Evolutionary conservation across 352 stramenopile genomes (phyloP), one percentile per base, ranked within the genome.

Genomic region (Globisporangium ultimum): DNA sequence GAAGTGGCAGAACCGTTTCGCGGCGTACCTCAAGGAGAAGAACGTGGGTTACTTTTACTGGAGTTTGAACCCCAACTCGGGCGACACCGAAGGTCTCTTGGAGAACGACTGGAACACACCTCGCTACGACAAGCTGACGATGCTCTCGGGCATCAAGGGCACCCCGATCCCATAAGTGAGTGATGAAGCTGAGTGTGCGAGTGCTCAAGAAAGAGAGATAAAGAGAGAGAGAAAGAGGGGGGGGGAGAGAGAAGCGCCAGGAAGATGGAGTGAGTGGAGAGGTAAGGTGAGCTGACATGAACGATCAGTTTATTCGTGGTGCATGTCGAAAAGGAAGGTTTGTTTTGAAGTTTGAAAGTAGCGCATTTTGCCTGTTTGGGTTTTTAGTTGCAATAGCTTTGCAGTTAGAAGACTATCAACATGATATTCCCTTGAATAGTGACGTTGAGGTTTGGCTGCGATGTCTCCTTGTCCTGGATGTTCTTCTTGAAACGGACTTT

Each of bases 61-160:
- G 62, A 40, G 20, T 11, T 15, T 71, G n/a, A 71, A 71, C 40
- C 61, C 60, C 5, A 70, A 71, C 55, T 53, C 48, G 48, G 38
- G 38, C 38, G 38, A 43, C 8, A 43, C 38, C 38, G 38, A 43
- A 10, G 38, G 38, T 43, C 38, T 43, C 11, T 43, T 43, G 38
- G 38, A 43, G 38, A 43, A 43, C 38, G 38, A 43, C 38, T 43
- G 38, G 38, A 43, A 43, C 38, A 43, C 38, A 8, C 38, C 38
- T 17, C 38, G 38, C 38, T 43, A 43, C 38, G 38, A 43, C 38
- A 43, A 43, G 38, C 10, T 43, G 38, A 43, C 38, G 14, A 13
- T 43, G 38, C 38, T 43, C 14, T 43, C 38, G 38, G 38, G 38
- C 38, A 43, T 43, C 38, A 43, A 43, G 38, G 38, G 38, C 2